These are phyloP conservation scores for Tetrahymena borealis DNA, from an alignment of 73 alveolate genomes.

Conservation along the genomic window DNA sequence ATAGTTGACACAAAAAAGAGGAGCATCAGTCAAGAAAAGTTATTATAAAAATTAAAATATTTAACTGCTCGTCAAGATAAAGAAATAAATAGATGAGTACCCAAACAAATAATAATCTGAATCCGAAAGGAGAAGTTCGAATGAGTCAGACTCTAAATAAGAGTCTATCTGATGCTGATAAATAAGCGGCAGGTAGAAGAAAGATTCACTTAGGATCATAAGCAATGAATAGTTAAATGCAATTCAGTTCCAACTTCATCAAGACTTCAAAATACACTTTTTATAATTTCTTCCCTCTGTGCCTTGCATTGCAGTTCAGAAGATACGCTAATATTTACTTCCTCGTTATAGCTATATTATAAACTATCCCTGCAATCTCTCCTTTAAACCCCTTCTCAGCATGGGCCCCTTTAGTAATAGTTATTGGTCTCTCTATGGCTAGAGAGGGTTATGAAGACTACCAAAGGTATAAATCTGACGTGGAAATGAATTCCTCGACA, in stretches of 20 bases:
- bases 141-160: neutral
- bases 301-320: conserved; percentile 52
- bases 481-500: conserved; percentile 44
- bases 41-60: too few relatives aligned
- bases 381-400: conserved; percentile 93
- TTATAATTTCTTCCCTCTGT: conserved; percentile 57
- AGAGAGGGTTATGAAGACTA: conserved; percentile 91
- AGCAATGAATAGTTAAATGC: neutral
- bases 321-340: conserved; percentile 78
- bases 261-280: conserved; percentile 70
- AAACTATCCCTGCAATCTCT: conserved; percentile 75
- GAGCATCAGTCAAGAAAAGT: too few relatives aligned
- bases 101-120: neutral
- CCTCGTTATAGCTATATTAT: conserved; percentile 62
- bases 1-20: too few relatives aligned
- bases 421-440: conserved; percentile 88
- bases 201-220: neutral
- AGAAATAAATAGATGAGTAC: neutral
- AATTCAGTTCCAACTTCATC: conserved; percentile 55
- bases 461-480: conserved; percentile 53
- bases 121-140: neutral
- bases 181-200: neutral
- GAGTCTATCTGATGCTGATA: neutral
- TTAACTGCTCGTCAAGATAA: neutral
- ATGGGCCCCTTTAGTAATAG: conserved; percentile 91